Conservation (phyloP, 2,329 filamentous ascomycete genomes). For the Ophiosphaerella herpotricha region DNA sequence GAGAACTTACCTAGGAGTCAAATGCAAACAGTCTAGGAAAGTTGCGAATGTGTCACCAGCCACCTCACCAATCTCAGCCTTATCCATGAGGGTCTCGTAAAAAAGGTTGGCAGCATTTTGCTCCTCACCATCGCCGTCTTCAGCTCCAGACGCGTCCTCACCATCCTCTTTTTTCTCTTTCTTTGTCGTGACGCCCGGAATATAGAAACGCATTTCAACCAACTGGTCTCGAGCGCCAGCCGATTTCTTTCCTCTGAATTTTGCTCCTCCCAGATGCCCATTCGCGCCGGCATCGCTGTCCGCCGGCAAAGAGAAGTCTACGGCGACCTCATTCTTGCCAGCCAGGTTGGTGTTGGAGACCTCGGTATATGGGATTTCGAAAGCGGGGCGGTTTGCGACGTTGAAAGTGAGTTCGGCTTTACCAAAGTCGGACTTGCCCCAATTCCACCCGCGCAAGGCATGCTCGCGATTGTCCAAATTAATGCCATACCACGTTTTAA, state of each 20-base stretch:
- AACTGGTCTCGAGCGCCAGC: slow-evolving; percentile 89
- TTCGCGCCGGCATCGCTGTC: slow-evolving; percentile 76
- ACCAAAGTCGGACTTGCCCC: slow-evolving; percentile 96
- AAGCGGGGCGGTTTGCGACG: slow-evolving; percentile 93
- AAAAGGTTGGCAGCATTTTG: slow-evolving; percentile 97
- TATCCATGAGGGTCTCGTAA: slow-evolving; percentile 96
- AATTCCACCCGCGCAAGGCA: slow-evolving; percentile 96
- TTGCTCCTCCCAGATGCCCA: slow-evolving; percentile 73
- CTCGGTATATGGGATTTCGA: slow-evolving; percentile 96
- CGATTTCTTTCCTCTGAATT: slow-evolving; percentile 82
- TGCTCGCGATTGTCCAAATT: slow-evolving; percentile 92
- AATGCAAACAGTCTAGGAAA: slow-evolving; percentile 93
- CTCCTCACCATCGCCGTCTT: slow-evolving; percentile 68
- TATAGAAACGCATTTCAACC: slow-evolving; percentile 98
- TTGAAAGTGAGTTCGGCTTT: slow-evolving; percentile 96
- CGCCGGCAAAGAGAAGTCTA: slow-evolving; percentile 83
- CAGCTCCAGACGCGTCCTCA: slow-evolving; percentile 62
- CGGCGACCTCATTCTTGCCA: slow-evolving; percentile 95
- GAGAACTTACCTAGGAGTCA: slow-evolving; percentile 77
- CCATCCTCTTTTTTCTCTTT: slow-evolving; percentile 73
- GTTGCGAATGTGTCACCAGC: slow-evolving; percentile 98
- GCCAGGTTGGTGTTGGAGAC: slow-evolving; percentile 97
- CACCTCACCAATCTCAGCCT: slow-evolving; percentile 98
- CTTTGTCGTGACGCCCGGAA: slow-evolving; percentile 80
- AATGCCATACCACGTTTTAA: slow-evolving; percentile 98